phyloP scores from a whole-genome alignment of 75 land plant species.

The Ceratopteris richardii region DNA sequence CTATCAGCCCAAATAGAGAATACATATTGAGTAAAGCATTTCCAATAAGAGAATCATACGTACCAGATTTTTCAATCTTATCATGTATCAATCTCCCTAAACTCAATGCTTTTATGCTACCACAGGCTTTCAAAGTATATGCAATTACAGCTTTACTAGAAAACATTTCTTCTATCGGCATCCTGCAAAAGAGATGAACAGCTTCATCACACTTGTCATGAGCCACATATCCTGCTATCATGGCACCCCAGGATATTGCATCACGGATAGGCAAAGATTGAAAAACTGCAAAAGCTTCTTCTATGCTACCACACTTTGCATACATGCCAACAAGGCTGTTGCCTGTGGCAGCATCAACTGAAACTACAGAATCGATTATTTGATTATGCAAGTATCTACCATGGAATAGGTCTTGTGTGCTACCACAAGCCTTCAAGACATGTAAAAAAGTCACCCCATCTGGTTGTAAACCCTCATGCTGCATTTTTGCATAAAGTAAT shows the following conservation, averaged over 20 bases:
- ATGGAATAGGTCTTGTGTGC: not conserved
- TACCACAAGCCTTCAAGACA: slow-evolving; percentile 9
- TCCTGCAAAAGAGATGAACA: slow-evolving; percentile 7
- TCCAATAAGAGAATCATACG: not conserved
- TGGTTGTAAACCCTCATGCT: slow-evolving; percentile 2
- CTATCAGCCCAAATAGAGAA: not conserved
- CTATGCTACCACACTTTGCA: slow-evolving; percentile 21
- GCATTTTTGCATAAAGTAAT: slow-evolving; percentile 1
- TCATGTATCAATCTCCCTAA: slow-evolving; percentile 4
- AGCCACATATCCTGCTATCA: slow-evolving; percentile 17
- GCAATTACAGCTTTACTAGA: not conserved
- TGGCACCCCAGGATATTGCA: slow-evolving; percentile 15
- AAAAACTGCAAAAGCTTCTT: slow-evolving; percentile 14
- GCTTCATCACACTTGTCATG: slow-evolving; percentile 1
- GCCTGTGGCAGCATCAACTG: slow-evolving; percentile 4
- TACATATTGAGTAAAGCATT: slow-evolving; percentile 5
- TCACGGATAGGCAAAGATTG: slow-evolving; percentile 7
- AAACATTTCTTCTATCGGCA: not conserved
- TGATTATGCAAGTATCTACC: slow-evolving; percentile 9
- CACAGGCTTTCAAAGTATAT: slow-evolving; percentile 7
- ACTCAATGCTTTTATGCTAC: not conserved
- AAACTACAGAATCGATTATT: not conserved
- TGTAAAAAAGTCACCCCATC: slow-evolving; percentile 5
- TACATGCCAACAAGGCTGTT: slow-evolving; percentile 19
- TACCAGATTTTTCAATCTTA: not conserved